Evolutionary conservation across 257 asterid species (phyloP).

Genomic region (Nicotiana paniculata): DNA sequence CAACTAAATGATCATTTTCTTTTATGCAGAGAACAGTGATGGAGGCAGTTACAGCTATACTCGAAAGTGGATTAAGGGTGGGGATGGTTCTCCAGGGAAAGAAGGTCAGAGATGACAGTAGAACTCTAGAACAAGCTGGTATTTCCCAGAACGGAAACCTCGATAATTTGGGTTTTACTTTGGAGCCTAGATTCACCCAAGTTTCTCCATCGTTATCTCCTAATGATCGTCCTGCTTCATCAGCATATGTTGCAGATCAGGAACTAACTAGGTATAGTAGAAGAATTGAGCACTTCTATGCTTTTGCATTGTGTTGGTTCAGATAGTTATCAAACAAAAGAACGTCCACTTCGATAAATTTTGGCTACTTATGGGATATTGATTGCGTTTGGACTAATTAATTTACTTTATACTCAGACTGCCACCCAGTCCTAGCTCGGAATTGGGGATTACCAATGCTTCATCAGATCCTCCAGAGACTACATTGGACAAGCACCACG

Average conservation of each 20-base stretch:
- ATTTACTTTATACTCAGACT: constrained; percentile 38
- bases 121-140: constrained; percentile 71
- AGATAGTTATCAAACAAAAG: neutral
- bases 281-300: neutral
- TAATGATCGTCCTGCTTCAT: constrained; percentile 19
- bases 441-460: constrained; percentile 47
- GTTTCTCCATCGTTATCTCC: constrained; percentile 27
- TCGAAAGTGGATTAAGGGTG: constrained; percentile 61
- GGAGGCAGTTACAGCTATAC: constrained; percentile 68
- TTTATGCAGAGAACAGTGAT: constrained; percentile 56
- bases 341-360: neutral
- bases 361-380: neutral
- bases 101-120: constrained; percentile 63
- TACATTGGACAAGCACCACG: constrained; percentile 30
- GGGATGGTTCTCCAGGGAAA: constrained; percentile 76
- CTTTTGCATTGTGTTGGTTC: neutral
- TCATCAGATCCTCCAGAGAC: constrained; percentile 25
- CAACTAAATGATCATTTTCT: neutral
- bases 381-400: neutral
- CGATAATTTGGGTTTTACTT: constrained; percentile 50
- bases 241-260: constrained; percentile 30
- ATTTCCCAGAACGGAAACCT: constrained; percentile 49
- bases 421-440: constrained; percentile 35
- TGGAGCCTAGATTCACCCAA: constrained; percentile 45
- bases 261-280: constrained; percentile 31